Conservation (phyloP, 768 basidiomycete genomes). For the Russula sp. region DNA sequence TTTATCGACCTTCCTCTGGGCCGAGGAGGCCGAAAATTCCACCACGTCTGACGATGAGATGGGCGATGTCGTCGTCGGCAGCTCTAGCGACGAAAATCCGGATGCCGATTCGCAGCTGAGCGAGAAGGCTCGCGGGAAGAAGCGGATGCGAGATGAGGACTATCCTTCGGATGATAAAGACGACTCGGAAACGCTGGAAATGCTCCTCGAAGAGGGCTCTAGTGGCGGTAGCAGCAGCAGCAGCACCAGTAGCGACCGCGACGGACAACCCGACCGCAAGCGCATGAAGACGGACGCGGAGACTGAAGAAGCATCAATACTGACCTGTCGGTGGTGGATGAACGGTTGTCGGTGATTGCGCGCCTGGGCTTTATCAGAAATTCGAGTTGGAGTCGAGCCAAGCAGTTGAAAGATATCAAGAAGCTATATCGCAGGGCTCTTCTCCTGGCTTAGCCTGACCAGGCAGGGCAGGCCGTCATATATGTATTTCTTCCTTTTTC, state of each 20-base stretch:
- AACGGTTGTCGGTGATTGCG: background rate
- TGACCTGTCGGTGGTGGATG: background rate
- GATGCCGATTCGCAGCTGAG: background rate
- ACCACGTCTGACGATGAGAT: too few relatives aligned
- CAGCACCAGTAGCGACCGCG: background rate
- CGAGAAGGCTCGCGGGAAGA: constrained; percentile 19
- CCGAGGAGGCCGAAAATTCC: too few relatives aligned
- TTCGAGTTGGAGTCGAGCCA: background rate
- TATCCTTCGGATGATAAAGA: background rate
- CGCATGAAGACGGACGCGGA: constrained; percentile 8
- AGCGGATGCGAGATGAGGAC: constrained; percentile 15
- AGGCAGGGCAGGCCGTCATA: background rate
- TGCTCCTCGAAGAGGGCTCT: background rate
- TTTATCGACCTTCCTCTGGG: too few relatives aligned
- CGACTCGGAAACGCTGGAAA: too few relatives aligned
- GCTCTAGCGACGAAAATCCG: background rate
- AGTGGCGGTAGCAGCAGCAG: too few relatives aligned
- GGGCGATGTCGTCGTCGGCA: too few relatives aligned
- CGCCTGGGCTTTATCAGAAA: background rate
- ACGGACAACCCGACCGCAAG: constrained; percentile 1
- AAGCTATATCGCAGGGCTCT: background rate
- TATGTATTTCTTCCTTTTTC: too few relatives aligned
- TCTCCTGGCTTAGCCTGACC: background rate
- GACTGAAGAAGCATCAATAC: background rate
- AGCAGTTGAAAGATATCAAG: constrained; percentile 6